Evolutionary conservation across 148 eudicot species (phyloP).

Genomic region (Heliamphora exappendiculata): DNA sequence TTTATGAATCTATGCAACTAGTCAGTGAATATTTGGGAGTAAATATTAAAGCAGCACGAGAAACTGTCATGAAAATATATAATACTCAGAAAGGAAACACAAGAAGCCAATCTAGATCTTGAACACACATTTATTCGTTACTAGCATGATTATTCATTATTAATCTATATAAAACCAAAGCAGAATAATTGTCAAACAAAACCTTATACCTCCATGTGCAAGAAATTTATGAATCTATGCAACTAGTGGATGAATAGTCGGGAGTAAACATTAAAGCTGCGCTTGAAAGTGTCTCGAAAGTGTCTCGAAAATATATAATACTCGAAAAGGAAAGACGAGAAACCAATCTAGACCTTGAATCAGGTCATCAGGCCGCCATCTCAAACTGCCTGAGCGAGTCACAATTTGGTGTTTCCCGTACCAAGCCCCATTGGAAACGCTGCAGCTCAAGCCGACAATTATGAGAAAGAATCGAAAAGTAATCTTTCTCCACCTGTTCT

Average conservation of each 20-base stretch:
- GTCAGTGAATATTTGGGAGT: neutral
- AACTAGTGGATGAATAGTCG: neutral
- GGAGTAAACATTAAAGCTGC: neutral
- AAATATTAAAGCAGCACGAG: neutral
- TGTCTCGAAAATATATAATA: neutral
- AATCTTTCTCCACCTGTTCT: conserved; percentile 32
- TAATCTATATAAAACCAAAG: neutral
- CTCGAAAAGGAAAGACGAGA: neutral
- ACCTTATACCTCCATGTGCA: neutral
- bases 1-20: neutral
- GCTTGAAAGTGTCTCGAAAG: too few species aligned
- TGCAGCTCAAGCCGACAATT: conserved; percentile 48
- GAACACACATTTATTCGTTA: neutral
- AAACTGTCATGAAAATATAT: neutral
- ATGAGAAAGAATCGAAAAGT: conserved; percentile 24
- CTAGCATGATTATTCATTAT: neutral
- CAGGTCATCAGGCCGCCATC: conserved; percentile 16
- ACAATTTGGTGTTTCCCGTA: conserved; percentile 38
- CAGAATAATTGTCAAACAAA: neutral
- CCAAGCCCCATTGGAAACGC: conserved; percentile 41
- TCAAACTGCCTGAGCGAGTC: conserved; percentile 31
- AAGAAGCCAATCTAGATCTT: conserved; percentile 15
- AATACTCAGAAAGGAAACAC: neutral
- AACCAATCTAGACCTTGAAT: conserved; percentile 18
- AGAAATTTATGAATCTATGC: neutral